These are phyloP conservation scores for Rhodamnia argentea DNA, from an alignment of 345 rosid species.

Conservation along the genomic window DNA sequence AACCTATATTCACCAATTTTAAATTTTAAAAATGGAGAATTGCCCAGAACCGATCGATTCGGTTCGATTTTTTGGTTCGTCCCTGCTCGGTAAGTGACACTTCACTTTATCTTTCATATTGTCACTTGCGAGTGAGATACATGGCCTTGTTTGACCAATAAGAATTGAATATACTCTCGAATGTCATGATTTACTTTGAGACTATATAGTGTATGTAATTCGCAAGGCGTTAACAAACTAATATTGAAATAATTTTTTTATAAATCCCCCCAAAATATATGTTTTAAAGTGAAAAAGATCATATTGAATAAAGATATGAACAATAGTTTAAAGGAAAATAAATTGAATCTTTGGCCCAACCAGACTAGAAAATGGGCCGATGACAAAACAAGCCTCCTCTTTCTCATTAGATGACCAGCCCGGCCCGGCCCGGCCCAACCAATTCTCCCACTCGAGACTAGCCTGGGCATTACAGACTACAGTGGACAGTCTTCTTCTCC, in stretches of 20 bases:
- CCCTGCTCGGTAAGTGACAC: not conserved
- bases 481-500: not conserved
- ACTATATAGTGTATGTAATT: not conserved
- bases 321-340: too few relatives aligned
- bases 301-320: not conserved
- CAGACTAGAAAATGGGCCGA: not conserved
- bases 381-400: not conserved
- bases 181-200: not conserved
- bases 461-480: not conserved
- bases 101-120: not conserved
- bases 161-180: not conserved
- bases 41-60: too few relatives aligned
- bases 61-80: too few relatives aligned
- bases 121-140: not conserved
- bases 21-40: too few relatives aligned
- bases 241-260: not conserved
- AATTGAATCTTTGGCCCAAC: too few relatives aligned
- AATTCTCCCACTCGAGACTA: not conserved
- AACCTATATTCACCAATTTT: too few relatives aligned
- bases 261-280: not conserved
- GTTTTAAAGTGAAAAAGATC: accelerated
- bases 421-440: not conserved
- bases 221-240: not conserved
- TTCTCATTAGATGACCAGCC: not conserved
- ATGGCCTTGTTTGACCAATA: not conserved